A percentile compares a stretch with the other conserved stretches of the same genome.
Evolutionary conservation across 129 eudicot genomes (phyloP).

Genomic region (Logfia minima): DNA sequence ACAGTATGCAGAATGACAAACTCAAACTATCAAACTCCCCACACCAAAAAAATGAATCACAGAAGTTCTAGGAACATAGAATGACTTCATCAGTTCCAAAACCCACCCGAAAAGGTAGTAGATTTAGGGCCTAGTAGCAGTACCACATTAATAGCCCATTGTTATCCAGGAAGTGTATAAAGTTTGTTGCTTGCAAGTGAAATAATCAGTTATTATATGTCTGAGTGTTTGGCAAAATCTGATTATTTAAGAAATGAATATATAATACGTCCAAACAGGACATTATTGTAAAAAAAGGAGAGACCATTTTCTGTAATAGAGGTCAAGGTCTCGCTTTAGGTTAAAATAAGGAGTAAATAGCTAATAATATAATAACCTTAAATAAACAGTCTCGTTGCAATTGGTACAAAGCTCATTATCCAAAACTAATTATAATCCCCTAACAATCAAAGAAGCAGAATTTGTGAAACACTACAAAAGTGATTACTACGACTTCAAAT

Average conservation of each 20-base stretch:
- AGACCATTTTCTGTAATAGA: neutral
- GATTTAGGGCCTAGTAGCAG: neutral
- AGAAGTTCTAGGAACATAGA: too few species aligned
- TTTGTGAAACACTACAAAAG: neutral
- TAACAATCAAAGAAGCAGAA: neutral
- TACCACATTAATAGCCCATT: neutral
- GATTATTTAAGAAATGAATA: too few species aligned
- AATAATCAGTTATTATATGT: neutral
- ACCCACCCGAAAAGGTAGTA: neutral
- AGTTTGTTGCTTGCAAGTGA: neutral
- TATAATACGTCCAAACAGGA: neutral
- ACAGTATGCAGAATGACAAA: constrained; percentile 11
- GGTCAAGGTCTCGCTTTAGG: neutral
- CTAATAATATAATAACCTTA: neutral
- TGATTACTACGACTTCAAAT: neutral
- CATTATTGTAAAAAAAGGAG: neutral
- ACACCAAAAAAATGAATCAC: neutral
- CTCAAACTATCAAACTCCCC: neutral
- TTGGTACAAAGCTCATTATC: neutral
- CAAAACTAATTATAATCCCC: neutral
- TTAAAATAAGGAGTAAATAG: neutral
- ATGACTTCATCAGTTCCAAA: neutral
- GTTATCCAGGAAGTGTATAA: neutral
- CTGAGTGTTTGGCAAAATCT: neutral
- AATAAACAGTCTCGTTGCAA: neutral